Evolutionary conservation across 2,329 filamentous ascomycete species (phyloP), one percentile per base, ranked within the genome.

Genomic region (Sporothrix mexicana): DNA sequence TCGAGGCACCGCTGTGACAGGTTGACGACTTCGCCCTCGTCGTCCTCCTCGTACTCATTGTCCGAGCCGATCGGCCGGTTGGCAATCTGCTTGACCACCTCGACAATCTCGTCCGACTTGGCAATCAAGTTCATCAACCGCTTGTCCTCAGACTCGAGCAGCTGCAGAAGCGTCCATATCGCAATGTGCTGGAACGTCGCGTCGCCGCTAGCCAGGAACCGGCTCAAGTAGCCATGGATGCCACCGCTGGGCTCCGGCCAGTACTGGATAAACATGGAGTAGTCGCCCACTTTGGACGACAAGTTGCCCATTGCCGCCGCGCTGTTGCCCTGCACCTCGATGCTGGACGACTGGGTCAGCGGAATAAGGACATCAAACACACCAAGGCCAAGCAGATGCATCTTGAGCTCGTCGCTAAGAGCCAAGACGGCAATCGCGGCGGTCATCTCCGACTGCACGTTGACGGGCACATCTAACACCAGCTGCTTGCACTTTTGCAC

Each of bases 401-500:
- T 90, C 83, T 99, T 99, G 73, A 99, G 88, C 76, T 99, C 96
- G 78, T 99, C 96, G 77, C 95, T 98, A 69, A 99, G 85, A 20
- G 96, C 96, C 75, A 99, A 87, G 15, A 99, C 96, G 51, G 96
- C 96, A 82, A 99, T 98, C 0, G 96, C 96, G n/a, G 96, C 96
- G 4, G 96, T 99, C 96, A 99, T 99, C 82, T 99, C 96, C 1
- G 95, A 98, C 81, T 99, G 96, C 2, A 99, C 96, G 53, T 93
- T 95, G 67, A 98, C 88, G 0, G 96, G 94, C 2, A 98, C 96
- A 72, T 97, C 92, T 20, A 99, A 86, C 30, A 99, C 95, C 70
- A 99, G 87, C 80, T 98, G 94, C 83, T 98, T 98, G 90, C 96
- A 99, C 82, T 98, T 98, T 80, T 98, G 94, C 53, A 99, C 96